Base-by-base conservation (phyloP, 163 green algal species). In the Scenedesmus sp. region DNA sequence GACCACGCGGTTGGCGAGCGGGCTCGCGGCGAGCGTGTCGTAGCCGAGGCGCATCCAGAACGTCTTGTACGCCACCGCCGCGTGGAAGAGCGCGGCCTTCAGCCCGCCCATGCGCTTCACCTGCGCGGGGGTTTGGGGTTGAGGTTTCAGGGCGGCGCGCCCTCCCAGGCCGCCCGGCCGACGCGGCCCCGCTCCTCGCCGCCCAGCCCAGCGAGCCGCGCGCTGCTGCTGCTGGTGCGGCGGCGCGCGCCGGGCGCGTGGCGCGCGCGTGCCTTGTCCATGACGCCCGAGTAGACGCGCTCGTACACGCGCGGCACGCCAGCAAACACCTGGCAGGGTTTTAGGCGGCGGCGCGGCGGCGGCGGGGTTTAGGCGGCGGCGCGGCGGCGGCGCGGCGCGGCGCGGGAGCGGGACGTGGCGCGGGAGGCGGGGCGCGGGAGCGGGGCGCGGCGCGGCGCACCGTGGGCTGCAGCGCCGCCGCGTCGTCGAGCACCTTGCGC, bases 291-390 rank as follows among this genome's bases (percentile, higher is more conserved):
- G 78, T 87, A 87, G 22, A 93, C 83, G n/a, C 88, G 67, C 70
- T 94, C 88, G 31, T 86, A 93, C n/a, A 92, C 79, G 22, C 88
- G 77, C 6, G 88, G 88, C 73, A 93, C 88, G 53, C 83, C 88
- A 10, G 83, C 81, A 78, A 93, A 87, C n/a, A 90, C n/a, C n/a
- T n/a, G n/a, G n/a, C n/a, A n/a, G n/a, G n/a, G n/a, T n/a, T n/a
- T n/a, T n/a, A n/a, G n/a, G n/a, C n/a, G n/a, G n/a, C n/a, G n/a
- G n/a, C n/a, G n/a, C n/a, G n/a, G n/a, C n/a, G n/a, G n/a, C n/a
- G n/a, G n/a, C n/a, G n/a, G n/a, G n/a, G n/a, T n/a, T n/a, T n/a
- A n/a, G n/a, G n/a, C n/a, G n/a, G n/a, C n/a, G n/a, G n/a, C n/a
- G n/a, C n/a, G n/a, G n/a, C n/a, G n/a, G n/a, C n/a, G n/a, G n/a